Conservation (phyloP, 169 alveolate species). For the Cryptosporidium canis region DNA sequence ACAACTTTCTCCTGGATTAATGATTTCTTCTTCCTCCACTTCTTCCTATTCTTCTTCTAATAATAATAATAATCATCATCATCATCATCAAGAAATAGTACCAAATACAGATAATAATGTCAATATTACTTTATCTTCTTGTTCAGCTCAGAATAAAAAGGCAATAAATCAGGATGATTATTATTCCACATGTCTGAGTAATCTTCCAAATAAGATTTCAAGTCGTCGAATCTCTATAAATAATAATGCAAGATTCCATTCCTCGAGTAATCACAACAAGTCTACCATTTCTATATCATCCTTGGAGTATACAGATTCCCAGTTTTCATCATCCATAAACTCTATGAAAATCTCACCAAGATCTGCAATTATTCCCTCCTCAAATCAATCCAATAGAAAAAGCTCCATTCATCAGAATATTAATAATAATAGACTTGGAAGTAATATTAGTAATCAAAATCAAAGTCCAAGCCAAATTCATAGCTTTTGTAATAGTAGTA, state of each 20-base stretch:
- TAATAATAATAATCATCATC: not conserved
- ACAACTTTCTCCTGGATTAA: not conserved
- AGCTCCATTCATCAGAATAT: not conserved
- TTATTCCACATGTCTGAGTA: not conserved
- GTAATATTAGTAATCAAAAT: not conserved
- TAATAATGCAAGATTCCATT: not conserved
- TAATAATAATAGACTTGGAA: not conserved
- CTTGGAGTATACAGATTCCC: conserved; percentile 53
- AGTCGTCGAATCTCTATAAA: not conserved
- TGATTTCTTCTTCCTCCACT: not conserved
- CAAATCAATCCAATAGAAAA: conserved; percentile 27
- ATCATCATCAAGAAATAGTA: not conserved
- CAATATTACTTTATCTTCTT: not conserved
- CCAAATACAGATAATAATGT: not conserved
- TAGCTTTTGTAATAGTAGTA: not conserved
- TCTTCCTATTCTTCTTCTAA: not conserved
- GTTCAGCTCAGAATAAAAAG: not conserved
- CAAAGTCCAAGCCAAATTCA: not conserved
- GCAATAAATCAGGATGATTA: not conserved
- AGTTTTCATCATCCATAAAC: conserved; percentile 50
- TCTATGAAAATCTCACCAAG: conserved; percentile 56
- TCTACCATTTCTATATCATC: conserved; percentile 36
- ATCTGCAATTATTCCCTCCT: not conserved
- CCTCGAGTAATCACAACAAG: not conserved
- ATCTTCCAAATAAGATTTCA: not conserved